Evolutionary conservation across 1,284 basidiomycete species (phyloP), one percentile per base, ranked within the genome.

Genomic region (Rhizoctonia solani): DNA sequence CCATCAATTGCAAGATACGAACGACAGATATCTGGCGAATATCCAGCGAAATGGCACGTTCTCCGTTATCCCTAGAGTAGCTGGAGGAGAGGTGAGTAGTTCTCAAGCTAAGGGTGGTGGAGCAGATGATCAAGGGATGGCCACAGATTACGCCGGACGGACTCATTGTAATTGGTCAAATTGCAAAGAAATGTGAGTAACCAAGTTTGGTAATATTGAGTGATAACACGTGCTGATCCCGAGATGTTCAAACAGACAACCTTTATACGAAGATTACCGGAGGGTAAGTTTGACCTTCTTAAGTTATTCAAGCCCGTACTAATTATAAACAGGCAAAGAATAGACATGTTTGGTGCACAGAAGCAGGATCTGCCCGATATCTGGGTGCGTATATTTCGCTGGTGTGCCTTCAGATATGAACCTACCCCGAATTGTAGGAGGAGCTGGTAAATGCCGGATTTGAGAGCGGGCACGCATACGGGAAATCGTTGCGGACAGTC

Each of bases 401-500:
- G 16, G 29, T 47, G 4, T n/a, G n/a, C n/a, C n/a, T 14, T 27
- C 5, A 29, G 42, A n/a, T n/a, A 5, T 44, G 19, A n/a, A n/a
- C n/a, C n/a, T 53, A 19, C 27, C 19, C 23, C 11, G 8, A 19
- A 14, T 41, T 16, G 13, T 39, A 67, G 66, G 84, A 85, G 69
- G 83, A 84, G 71, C 81, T 90, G 1, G 80, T 84, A 68, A 77
- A 80, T 11, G 87, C 85, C 2, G 89, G 89, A 13, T 88, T 91
- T 72, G 87, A 90, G 75, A 87, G 86, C 34, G 89, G 89, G 2
- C 88, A 90, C 72, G 89, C 86, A 0, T 92, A 91, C 75, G 89
- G 88, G 69, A 85, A 85, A 73, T 76, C 74, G 32, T 79, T 77
- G 72, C 82, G 85, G 29, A 85, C 85, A 0, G 83, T 87, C 70